Percentiles rank a stretch among this genome's conserved stretches.
phyloP scores from a whole-genome alignment of 202 grass and related monocot species.

The Panicum virgatum region DNA sequence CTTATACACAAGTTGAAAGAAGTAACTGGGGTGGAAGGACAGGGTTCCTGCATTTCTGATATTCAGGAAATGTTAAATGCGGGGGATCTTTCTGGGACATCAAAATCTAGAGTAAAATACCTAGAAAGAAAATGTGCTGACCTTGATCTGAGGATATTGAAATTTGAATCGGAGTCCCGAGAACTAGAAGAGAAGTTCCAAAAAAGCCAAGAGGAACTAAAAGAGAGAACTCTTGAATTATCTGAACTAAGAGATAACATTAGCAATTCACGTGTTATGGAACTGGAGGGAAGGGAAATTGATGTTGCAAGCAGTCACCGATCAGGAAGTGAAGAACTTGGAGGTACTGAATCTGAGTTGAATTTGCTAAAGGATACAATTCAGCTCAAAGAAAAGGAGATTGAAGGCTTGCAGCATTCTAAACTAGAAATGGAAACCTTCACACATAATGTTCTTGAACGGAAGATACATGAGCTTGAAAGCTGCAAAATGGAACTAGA shows the following conservation, averaged over 20 bases:
- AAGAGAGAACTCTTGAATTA: slow-evolving; percentile 67
- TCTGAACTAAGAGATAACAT: slow-evolving; percentile 53
- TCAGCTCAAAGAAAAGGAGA: slow-evolving; percentile 55
- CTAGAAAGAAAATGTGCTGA: slow-evolving; percentile 77
- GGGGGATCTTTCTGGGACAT: slow-evolving; percentile 31
- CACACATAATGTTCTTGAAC: slow-evolving; percentile 59
- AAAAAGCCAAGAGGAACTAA: slow-evolving; percentile 55
- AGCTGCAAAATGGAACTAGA: slow-evolving; percentile 60
- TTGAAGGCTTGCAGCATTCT: slow-evolving; percentile 56
- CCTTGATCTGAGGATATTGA: slow-evolving; percentile 73
- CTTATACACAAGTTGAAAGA: slow-evolving; percentile 91
- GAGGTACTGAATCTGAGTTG: slow-evolving; percentile 53
- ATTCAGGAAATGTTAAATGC: slow-evolving; percentile 42
- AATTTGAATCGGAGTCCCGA: slow-evolving; percentile 65
- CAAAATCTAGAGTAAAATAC: slow-evolving; percentile 46
- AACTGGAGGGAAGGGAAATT: slow-evolving; percentile 33
- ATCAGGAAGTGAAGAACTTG: slow-evolving; percentile 38
- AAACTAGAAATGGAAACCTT: slow-evolving; percentile 62
- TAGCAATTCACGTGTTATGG: slow-evolving; percentile 17
- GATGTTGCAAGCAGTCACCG: slow-evolving; percentile 43
- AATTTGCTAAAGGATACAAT: slow-evolving; percentile 45
- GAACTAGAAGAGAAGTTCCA: slow-evolving; percentile 64
- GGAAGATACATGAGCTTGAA: slow-evolving; percentile 70
- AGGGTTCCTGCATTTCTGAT: slow-evolving; percentile 40
- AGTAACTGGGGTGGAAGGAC: slow-evolving; percentile 45